phyloP scores from a whole-genome alignment of 176 grass and related monocot genomes.

The Phoenix dactylifera region DNA sequence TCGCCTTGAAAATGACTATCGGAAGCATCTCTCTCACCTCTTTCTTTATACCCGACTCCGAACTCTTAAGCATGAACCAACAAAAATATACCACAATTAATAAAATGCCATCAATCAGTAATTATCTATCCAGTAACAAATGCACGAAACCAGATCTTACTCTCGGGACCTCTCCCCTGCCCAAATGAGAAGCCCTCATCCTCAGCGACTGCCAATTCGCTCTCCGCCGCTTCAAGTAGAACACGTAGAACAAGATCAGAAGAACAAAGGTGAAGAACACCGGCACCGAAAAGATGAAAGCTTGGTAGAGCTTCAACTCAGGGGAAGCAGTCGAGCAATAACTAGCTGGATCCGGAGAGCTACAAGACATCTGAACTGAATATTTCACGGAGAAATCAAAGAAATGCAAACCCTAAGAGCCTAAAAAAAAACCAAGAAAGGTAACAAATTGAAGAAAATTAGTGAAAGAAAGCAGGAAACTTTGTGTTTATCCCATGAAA shows the following conservation, averaged over 20 bases:
- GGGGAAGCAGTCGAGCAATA: conserved; percentile 64
- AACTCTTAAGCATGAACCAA: conserved; percentile 13
- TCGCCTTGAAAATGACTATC: conserved; percentile 84
- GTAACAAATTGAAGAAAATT: no score
- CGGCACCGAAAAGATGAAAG: conserved; percentile 85
- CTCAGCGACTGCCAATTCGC: conserved; percentile 75
- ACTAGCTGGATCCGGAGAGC: conserved; percentile 46
- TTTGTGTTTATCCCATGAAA: no score
- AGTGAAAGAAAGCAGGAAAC: no score
- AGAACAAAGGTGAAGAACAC: conserved; percentile 82
- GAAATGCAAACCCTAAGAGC: no score
- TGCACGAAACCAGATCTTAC: conserved; percentile 25
- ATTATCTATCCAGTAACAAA: not conserved
- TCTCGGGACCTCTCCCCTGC: conserved; percentile 51
- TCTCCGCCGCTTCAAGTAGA: conserved; percentile 70
- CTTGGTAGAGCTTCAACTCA: conserved; percentile 90
- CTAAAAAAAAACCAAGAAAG: no score
- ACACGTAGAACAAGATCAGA: conserved; percentile 79
- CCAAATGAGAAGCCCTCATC: conserved; percentile 55
- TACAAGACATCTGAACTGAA: conserved; percentile 55
- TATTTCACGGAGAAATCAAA: no score
- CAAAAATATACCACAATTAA: not conserved
- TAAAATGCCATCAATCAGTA: not conserved
- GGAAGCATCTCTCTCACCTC: conserved; percentile 89
- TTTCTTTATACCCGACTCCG: conserved; percentile 65